Base-by-base conservation (phyloP, 345 rosid species). In the Clausena lansium region DNA sequence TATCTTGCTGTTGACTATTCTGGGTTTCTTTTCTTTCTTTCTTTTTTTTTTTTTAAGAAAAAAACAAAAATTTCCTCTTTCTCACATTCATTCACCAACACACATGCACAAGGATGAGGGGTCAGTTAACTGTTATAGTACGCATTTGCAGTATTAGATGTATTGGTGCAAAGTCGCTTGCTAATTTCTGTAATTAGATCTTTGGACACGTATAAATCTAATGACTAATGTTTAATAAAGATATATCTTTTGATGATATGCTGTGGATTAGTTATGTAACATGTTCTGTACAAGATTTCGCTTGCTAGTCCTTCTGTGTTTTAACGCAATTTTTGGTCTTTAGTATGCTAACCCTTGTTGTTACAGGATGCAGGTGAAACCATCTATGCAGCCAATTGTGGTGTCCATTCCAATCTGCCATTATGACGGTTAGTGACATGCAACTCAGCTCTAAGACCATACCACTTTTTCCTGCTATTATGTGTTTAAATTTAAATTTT, bases 361-460 rank as follows among this genome's bases (percentile, higher is more conserved):
- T 72, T 80, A 77, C 88, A 95, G 99, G 88, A 92, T 95, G 99
- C 97, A 89, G 74, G 98, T 93, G 20, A 92, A 80, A 82, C 82
- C 97, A 77, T 80, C 88, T 63, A 36, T 57, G 47, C 98, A 95
- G 69, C 96, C 99, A 57, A 78, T 95, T 57, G 85, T 95, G 9
- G 81, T 95, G 70, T 91, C 98, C 74, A 84, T 95, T 80, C 99
- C 98, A 47, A 78, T 93, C 69, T 92, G 97, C 82, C 98, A 95
- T 86, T 91, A 91, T 80, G 99, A 92, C 79, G 98, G 98, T 95
- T 79, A 83, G 93, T 64, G 70, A 72, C 84, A 60, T 4, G 9
- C 68, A 45, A 66, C 57, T 67, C 71, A 17, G 32, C 59, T 80
- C 67, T 13, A 77, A 45, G 65, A 32, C 45, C 68, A 39, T 67